Percentiles rank a stretch among this genome's conserved stretches.
These are phyloP conservation scores for Paramyrothecium roridum DNA, from an alignment of 2,329 filamentous ascomycete genomes.

Conservation along the genomic window DNA sequence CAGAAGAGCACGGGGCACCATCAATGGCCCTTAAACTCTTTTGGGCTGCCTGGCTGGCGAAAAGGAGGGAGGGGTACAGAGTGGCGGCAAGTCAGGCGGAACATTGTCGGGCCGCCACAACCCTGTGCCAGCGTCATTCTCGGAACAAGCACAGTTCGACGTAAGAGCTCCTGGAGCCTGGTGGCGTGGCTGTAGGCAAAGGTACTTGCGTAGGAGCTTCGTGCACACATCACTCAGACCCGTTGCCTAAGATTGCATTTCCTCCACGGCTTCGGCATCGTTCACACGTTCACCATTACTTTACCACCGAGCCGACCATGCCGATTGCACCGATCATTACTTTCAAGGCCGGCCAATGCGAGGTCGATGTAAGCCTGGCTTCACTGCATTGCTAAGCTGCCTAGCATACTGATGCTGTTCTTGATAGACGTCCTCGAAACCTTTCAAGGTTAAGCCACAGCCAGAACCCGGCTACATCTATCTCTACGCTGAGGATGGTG, in stretches of 20 bases:
- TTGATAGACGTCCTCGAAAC: conserved; percentile 46
- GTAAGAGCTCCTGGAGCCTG: conserved; percentile 37
- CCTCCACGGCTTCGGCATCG: background rate
- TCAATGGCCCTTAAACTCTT: background rate
- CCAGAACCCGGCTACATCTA: conserved; percentile 83
- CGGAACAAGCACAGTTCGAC: conserved; percentile 20
- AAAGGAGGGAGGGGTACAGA: background rate
- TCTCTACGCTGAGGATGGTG: conserved; percentile 87
- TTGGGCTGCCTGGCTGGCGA: conserved; percentile 8
- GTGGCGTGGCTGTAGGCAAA: background rate
- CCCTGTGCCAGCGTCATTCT: background rate
- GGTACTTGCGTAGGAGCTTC: conserved; percentile 4
- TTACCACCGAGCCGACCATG: conserved; percentile 48
- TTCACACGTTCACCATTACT: background rate
- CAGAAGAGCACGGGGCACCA: conserved; percentile 10
- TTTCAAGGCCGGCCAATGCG: conserved; percentile 92
- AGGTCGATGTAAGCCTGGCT: conserved; percentile 65
- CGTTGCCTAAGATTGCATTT: conserved; percentile 5
- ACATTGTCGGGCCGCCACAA: conserved; percentile 6
- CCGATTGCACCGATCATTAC: conserved; percentile 84
- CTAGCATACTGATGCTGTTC: conserved; percentile 15
- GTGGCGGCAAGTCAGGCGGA: conserved; percentile 10
- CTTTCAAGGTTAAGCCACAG: conserved; percentile 70
- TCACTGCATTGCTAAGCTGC: conserved; percentile 3
- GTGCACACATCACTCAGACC: conserved; percentile 3